These are phyloP conservation scores for Proliferodiscus dingleyae DNA, from an alignment of 2,329 filamentous ascomycete genomes.

Conservation along the genomic window DNA sequence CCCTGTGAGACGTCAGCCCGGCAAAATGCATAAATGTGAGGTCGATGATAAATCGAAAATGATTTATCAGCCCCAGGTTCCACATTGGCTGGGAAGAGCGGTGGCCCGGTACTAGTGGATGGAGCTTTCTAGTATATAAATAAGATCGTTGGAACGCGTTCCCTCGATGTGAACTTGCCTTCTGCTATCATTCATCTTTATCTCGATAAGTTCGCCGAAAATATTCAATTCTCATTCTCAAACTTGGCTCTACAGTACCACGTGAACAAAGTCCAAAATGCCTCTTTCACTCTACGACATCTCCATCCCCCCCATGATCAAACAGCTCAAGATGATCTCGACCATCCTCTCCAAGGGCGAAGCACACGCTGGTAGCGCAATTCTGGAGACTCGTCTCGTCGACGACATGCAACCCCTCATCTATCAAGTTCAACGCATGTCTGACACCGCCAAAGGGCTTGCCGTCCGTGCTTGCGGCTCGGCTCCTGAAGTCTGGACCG, in stretches of 20 bases:
- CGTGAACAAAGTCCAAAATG: background rate
- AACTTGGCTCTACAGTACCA: no score
- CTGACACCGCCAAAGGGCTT: conserved; percentile 38
- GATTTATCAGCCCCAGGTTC: background rate
- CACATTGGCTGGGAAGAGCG: background rate
- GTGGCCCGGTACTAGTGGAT: background rate
- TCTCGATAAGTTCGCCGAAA: no score
- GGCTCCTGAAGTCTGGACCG: conserved; percentile 32
- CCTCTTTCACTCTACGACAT: conserved; percentile 29
- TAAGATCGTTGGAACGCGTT: no score
- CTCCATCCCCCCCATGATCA: conserved; percentile 39
- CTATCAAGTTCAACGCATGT: conserved; percentile 44
- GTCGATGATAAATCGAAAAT: background rate
- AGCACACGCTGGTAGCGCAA: conserved; percentile 33
- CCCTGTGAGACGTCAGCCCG: background rate
- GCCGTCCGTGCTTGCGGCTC: conserved; percentile 35
- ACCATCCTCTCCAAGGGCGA: conserved; percentile 41
- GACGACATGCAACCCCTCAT: conserved; percentile 46
- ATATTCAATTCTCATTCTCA: no score
- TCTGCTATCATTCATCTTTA: no score
- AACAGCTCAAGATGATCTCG: conserved; percentile 38
- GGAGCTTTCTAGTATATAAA: no score
- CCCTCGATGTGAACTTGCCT: no score
- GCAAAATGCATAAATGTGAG: background rate
- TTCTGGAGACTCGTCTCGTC: conserved; percentile 37